Base-by-base conservation (phyloP, 371 early-diverging fungal genomes). In the Batkoa obscura region DNA sequence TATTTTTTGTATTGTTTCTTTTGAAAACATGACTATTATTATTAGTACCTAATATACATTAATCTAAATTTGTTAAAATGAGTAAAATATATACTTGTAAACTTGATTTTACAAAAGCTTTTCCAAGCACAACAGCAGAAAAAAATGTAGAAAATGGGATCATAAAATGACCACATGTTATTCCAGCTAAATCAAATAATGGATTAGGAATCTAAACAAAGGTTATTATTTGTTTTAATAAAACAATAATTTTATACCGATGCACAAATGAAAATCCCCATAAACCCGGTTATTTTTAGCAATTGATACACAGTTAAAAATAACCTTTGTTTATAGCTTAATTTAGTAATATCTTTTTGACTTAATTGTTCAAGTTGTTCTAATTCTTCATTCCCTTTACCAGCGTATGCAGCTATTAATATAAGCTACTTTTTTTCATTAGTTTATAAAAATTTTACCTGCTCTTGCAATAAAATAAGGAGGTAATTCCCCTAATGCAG, bases 401-500 rank as follows among this genome's bases (percentile, higher is more conserved):
- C 84, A 2, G 86, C 77, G 12, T 74, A 61, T 13, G 84, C 80
- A 50, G 83, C 86, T 76, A 59, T 45, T 51, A 51, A 10, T 54
- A 30, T 57, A 49, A 4, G 48, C 2, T n/a, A 2, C 10, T 17
- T 37, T 23, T 37, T 49, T 9, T 3, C n/a, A 60, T 9, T 50
- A 41, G 23, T 10, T 31, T 34, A 10, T 48, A 45, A 9, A 45
- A 15, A 1, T 41, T 51, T 43, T 72, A 83, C 85, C 84, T 10
- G 91, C 88, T 47, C 88, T 69, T 12, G 92, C 91, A 4, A 93
- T 82, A 73, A 93, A 91, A 64, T 92, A 93, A 0, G 93, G 94
- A 8, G 94, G 94, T 34, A 93, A 66, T 64, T 93, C 94, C 17
- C 94, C 92, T 2, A 93, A 61, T 2, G 94, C 86, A 0, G 94